Evolutionary conservation across 176 grass and related monocot species (phyloP).

Genomic region (Carex littledalei): DNA sequence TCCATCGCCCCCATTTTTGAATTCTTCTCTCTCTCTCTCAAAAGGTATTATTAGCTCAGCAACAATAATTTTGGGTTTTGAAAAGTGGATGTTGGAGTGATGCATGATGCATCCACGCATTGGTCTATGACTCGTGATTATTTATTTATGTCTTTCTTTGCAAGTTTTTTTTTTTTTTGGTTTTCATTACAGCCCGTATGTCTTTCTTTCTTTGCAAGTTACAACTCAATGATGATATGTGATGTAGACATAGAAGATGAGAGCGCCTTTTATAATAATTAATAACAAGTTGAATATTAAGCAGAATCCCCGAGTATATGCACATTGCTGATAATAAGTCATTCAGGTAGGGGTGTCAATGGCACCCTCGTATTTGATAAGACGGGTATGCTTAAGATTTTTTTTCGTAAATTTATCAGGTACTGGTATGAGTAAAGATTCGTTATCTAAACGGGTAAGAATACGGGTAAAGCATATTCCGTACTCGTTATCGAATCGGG

Average conservation of each 20-base stretch:
- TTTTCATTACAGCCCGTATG: too few relatives aligned
- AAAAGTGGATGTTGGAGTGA: background rate
- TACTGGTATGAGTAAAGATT: too few relatives aligned
- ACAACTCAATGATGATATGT: background rate
- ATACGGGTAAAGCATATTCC: too few relatives aligned
- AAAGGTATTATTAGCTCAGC: background rate
- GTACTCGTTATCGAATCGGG: too few relatives aligned
- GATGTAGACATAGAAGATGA: background rate
- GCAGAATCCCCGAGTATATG: background rate
- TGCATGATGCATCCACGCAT: background rate
- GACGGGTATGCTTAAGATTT: too few relatives aligned
- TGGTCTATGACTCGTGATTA: background rate
- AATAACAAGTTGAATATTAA: background rate
- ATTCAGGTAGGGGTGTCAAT: background rate
- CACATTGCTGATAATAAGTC: background rate
- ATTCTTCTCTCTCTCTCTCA: background rate
- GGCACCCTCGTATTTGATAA: too few relatives aligned
- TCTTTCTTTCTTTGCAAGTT: background rate
- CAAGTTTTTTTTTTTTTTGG: too few relatives aligned
- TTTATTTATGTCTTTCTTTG: background rate
- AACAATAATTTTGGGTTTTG: background rate
- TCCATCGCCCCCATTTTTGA: background rate
- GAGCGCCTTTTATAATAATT: background rate
- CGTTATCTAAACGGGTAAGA: too few relatives aligned
- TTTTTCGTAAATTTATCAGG: too few relatives aligned